Percentiles rank a stretch among this genome's conserved stretches.
Evolutionary conservation across 345 rosid genomes (phyloP).

Genomic region (Psidium guajava): DNA sequence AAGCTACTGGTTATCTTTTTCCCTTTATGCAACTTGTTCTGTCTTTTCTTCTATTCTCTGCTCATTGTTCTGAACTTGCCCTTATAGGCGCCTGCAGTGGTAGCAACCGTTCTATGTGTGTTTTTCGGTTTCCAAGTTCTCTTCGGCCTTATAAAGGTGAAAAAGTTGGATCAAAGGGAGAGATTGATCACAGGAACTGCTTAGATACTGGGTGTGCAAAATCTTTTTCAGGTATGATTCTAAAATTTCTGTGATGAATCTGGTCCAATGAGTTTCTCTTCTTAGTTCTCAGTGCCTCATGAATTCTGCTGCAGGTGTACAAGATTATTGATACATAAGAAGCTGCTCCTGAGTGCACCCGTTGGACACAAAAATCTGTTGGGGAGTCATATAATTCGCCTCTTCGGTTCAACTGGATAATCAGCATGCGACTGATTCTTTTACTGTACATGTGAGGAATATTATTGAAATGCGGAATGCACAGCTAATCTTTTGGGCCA

Average conservation of each 20-base stretch:
- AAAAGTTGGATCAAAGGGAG: slow-evolving; percentile 73
- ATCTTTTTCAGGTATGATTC: background rate
- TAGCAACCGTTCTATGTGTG: slow-evolving; percentile 56
- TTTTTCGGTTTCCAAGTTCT: slow-evolving; percentile 77
- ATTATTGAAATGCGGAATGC: background rate
- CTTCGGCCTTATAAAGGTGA: slow-evolving; percentile 70
- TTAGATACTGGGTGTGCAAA: slow-evolving; percentile 26
- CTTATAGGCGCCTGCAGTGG: slow-evolving; percentile 37
- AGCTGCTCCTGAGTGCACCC: background rate
- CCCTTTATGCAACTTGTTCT: background rate
- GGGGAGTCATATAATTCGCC: background rate
- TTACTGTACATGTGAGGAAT: background rate
- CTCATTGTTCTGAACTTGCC: background rate
- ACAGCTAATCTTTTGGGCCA: background rate
- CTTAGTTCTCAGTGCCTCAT: background rate
- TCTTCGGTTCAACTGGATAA: background rate
- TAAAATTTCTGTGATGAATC: background rate
- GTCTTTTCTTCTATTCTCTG: background rate
- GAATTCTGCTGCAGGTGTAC: background rate
- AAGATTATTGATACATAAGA: background rate
- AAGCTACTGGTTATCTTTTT: slow-evolving; percentile 15
- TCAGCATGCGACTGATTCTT: background rate
- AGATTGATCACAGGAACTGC: slow-evolving; percentile 91
- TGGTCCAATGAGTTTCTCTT: background rate
- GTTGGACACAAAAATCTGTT: background rate